Evolutionary conservation across 495 filamentous ascomycete genomes (phyloP), one percentile per base, ranked within the genome.

Genomic region (Penicillium waksmanii): DNA sequence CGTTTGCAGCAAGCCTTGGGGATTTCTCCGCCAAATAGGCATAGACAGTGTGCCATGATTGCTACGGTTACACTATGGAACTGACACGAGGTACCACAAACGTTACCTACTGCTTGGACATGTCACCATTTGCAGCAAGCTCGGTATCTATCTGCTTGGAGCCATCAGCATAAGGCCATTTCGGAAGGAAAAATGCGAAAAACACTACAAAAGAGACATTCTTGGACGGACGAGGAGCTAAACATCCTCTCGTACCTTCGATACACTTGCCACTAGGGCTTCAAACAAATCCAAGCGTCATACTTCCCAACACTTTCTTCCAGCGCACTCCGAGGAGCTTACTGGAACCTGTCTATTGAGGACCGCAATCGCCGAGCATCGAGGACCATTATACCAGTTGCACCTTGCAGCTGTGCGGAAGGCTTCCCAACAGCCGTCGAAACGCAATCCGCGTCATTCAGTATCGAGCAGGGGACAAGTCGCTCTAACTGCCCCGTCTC

Each of bases 161-260:
- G 36, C 43, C 21, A 54, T 35, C 35, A 18, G 42, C 42, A 44
- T 13, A 44, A 15, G 42, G 42, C 15, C 42, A 44, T 44, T 17
- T 54, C 18, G 25, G 21, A 54, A 34, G 13, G 18, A n/a, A n/a
- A 34, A 42, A 27, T 34, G 38, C 18, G 52, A 42, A 42, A 9
- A 5, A 27, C 52, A 54, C 35, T 34, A 23, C 35, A 42, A 54
- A 54, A 10, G 46, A 51, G 48, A 51, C 48, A 51, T 23, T 13
- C 48, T 13, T 51, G 25, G 48, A 51, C 48, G 3, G 56, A 59
- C 36, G 38, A 44, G 40, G 48, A 59, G 27, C 56, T 59, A n/a
- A 59, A 59, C n/a, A 18, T 59, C 25, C 27, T 59, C 17, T 52
- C 36, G 18, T 33, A 59, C 38, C 48, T 59, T 53, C 48, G 48